These are phyloP conservation scores for Cyberlindnera amylophila DNA, from an alignment of 805 yeast genomes.

Conservation along the genomic window DNA sequence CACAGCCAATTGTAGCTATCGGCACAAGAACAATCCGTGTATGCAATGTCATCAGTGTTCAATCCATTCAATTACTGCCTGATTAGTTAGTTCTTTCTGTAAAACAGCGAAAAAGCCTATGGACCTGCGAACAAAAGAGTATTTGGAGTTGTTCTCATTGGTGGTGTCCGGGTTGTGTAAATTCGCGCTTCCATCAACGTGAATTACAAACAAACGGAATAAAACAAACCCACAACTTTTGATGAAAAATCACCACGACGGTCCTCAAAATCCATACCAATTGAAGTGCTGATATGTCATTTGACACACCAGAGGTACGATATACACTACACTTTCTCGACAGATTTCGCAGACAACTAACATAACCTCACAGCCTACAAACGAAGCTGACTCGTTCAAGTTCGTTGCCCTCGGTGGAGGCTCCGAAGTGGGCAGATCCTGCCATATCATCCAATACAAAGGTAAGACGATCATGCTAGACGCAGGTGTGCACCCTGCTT, in stretches of 20 bases:
- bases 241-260: too few species aligned
- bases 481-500: slow-evolving; percentile 98
- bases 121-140: too few species aligned
- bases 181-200: too few species aligned
- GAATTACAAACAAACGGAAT: too few species aligned
- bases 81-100: neutral
- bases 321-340: neutral
- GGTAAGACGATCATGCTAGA: slow-evolving; percentile 96
- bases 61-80: too few species aligned
- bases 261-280: too few species aligned
- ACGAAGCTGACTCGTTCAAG: slow-evolving; percentile 39
- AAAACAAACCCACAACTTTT: too few species aligned
- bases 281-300: neutral
- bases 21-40: slow-evolving; percentile 66
- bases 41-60: neutral
- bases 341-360: slow-evolving; percentile 3
- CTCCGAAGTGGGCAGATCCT: slow-evolving; percentile 94
- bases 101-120: neutral
- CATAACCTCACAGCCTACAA: slow-evolving; percentile 1
- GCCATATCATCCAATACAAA: slow-evolving; percentile 87
- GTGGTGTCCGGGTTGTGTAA: too few species aligned
- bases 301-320: slow-evolving; percentile 2
- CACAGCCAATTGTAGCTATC: slow-evolving; percentile 89
- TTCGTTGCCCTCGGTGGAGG: slow-evolving; percentile 97
- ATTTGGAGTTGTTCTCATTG: too few species aligned